Percentiles rank a stretch among this genome's conserved stretches.
Conservation (phyloP, 139 green algal species). For the Edaphochlamys debaryana region DNA sequence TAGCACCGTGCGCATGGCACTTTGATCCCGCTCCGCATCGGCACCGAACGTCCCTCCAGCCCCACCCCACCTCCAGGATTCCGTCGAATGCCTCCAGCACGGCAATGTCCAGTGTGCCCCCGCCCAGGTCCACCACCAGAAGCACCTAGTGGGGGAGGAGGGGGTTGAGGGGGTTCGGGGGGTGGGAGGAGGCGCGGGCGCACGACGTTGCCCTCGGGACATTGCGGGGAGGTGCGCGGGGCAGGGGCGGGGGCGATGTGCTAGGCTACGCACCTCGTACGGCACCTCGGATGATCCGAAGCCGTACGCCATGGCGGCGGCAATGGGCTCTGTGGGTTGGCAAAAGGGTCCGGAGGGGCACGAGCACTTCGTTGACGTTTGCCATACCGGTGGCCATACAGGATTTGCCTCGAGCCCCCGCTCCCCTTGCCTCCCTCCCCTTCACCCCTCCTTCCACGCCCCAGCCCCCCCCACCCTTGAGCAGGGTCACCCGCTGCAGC, state of each 20-base stretch:
- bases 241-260: no score
- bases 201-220: no score
- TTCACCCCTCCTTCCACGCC: not conserved
- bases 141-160: constrained; percentile 43
- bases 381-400: constrained; percentile 82
- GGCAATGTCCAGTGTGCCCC: constrained; percentile 84
- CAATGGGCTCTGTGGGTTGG: constrained; percentile 77
- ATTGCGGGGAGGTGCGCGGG: no score
- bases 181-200: no score
- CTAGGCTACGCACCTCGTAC: constrained; percentile 7
- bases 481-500: constrained; percentile 58
- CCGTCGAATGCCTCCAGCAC: constrained; percentile 86
- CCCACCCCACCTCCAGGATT: constrained; percentile 59
- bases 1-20: no score
- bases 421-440: not conserved
- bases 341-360: no score
- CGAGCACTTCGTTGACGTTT: constrained; percentile 80
- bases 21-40: no score
- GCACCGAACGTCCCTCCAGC: no score
- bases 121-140: constrained; percentile 89
- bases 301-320: constrained; percentile 83
- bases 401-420: constrained; percentile 49
- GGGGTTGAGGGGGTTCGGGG: no score
- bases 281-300: constrained; percentile 52
- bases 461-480: constrained; percentile 21